These are phyloP conservation scores for Austroboletus novae-zelandiae DNA, from an alignment of 1,284 basidiomycete species.

Conservation along the genomic window DNA sequence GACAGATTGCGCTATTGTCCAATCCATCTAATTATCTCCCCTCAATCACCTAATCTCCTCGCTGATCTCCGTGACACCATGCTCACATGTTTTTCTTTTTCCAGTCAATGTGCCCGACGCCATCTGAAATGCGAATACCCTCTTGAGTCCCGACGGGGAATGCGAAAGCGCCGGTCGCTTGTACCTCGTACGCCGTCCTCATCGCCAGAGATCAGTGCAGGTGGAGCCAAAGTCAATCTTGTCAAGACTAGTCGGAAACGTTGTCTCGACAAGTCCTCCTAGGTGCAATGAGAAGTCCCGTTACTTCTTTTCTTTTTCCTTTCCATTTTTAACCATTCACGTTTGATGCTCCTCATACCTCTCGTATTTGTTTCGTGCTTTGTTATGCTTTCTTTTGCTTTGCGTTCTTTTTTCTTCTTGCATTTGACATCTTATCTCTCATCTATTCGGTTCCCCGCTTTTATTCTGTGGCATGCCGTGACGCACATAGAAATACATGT, in stretches of 20 bases:
- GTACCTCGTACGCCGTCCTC: constrained; percentile 28
- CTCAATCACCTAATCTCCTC: constrained; percentile 18
- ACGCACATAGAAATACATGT: constrained; percentile 18
- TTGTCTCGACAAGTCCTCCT: constrained; percentile 26
- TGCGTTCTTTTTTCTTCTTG: constrained; percentile 3
- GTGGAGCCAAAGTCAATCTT: constrained; percentile 17
- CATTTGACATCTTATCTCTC: constrained; percentile 22
- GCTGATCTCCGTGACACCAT: constrained; percentile 21
- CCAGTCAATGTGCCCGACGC: constrained; percentile 60
- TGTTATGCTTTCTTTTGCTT: constrained; percentile 17
- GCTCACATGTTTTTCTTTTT: constrained; percentile 21
- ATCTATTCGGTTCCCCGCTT: constrained; percentile 22
- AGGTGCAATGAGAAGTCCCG: constrained; percentile 4
- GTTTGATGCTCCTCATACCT: not conserved
- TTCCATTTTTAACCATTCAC: not conserved
- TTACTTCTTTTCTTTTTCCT: constrained; percentile 4
- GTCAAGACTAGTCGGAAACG: constrained; percentile 30
- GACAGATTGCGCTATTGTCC: constrained; percentile 2
- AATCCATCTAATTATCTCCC: constrained; percentile 13
- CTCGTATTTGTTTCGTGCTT: constrained; percentile 14
- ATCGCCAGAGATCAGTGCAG: constrained; percentile 23
- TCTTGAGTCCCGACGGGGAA: constrained; percentile 54
- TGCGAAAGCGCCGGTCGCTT: constrained; percentile 49
- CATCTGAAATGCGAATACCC: constrained; percentile 60
- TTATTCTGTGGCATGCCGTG: constrained; percentile 19